Evolutionary conservation across 192 early-diverging fungal genomes (phyloP), one percentile per base, ranked within the genome.

Genomic region (Coemansia sp.): DNA sequence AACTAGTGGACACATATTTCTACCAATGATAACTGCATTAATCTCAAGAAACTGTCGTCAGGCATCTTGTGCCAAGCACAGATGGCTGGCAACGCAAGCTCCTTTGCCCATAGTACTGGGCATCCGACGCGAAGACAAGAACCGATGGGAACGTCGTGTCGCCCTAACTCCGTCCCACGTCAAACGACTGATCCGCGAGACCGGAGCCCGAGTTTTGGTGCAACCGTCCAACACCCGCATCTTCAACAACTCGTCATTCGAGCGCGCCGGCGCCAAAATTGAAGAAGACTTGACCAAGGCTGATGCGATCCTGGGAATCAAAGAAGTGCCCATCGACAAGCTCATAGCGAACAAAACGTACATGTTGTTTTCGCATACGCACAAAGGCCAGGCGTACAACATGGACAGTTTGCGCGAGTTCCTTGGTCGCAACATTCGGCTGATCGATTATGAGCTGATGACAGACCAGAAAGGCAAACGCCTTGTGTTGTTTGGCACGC

Each of bases 361-460:
- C 77, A 29, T 97, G 29, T 89, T 93, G 75, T 98, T 98, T 61
- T 96, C 94, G 53, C 97, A 98, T 79, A 97, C 94, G 1, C 94
- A 96, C 82, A 98, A 98, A 82, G 97, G 95, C 38, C 95, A 96
- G 58, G 38, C 56, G n/a, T 91, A 95, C 75, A 96, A 96, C 76
- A 94, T 96, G 93, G 87, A 88, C 35, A 88, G 92, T 78, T 85
- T 98, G 54, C 85, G 94, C 68, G 76, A 84, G 47, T 85, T 96
- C 47, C 81, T 98, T 39, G 94, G 97, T 76, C 93, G 94, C 85
- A 87, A 86, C 59, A 92, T 97, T 64, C 88, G 91, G 8, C 75
- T 98, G 50, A 92, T 97, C 49, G 97, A 98, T 81, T 98, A 98
- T 65, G 97, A 98, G 74, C 84, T 97, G 41, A 86, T 98, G 86